These are phyloP conservation scores for Phytopythium aichiense DNA, from an alignment of 352 stramenopile species.

Conservation along the genomic window DNA sequence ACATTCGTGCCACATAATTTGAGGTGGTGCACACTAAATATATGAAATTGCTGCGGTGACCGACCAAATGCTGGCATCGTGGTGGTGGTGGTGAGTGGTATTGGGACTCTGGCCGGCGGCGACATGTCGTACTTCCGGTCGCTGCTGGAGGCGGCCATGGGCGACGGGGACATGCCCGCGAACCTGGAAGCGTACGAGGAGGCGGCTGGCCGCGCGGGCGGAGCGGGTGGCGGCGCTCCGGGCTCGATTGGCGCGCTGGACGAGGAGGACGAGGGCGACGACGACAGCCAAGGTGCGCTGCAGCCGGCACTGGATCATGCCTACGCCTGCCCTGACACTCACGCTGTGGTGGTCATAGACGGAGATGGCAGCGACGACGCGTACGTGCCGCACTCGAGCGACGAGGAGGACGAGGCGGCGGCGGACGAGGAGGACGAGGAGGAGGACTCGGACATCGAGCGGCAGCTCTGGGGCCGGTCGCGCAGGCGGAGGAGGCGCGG, in stretches of 20 bases:
- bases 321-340: neutral
- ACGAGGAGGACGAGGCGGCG: conserved; percentile 58
- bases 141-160: conserved; percentile 80
- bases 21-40: too few relatives aligned
- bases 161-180: conserved; percentile 44
- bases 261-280: conserved; percentile 14
- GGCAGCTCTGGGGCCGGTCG: conserved; percentile 72
- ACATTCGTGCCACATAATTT: conserved; percentile 7
- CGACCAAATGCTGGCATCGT: neutral
- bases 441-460: conserved; percentile 84
- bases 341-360: neutral
- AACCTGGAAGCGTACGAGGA: conserved; percentile 49
- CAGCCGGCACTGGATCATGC: neutral
- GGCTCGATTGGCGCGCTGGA: conserved; percentile 22
- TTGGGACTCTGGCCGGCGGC: neutral
- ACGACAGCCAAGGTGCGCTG: conserved; percentile 3
- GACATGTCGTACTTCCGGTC: conserved; percentile 79
- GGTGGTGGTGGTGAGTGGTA: too few relatives aligned
- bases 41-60: too few relatives aligned
- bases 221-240: conserved; percentile 17
- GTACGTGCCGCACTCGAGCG: conserved; percentile 58
- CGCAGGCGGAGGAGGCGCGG: conserved; percentile 44
- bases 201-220: conserved; percentile 5
- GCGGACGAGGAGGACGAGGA: conserved; percentile 47
- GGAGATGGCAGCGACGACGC: conserved; percentile 47